Evolutionary conservation across 2,329 filamentous ascomycete genomes (phyloP).

Genomic region (Alternaria alternata): DNA sequence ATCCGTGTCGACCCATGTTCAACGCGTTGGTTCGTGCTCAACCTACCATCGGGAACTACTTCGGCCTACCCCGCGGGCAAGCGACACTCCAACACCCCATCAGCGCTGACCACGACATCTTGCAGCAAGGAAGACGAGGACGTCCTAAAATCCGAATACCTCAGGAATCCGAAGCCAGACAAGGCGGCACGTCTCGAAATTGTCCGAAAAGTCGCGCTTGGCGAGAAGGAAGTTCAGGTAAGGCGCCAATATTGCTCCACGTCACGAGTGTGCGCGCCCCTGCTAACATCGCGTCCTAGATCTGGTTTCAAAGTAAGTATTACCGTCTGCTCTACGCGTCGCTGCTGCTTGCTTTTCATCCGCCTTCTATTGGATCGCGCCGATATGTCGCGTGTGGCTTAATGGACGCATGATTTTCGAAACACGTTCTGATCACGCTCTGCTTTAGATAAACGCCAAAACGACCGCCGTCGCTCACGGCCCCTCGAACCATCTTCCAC

Average conservation of each 20-base stretch:
- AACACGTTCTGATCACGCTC: conserved; percentile 17
- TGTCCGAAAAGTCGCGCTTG: conserved; percentile 83
- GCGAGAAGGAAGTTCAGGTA: conserved; percentile 97
- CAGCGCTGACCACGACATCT: conserved; percentile 36
- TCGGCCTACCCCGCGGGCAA: conserved; percentile 29
- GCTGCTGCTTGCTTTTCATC: conserved; percentile 1
- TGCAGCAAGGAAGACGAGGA: conserved; percentile 76
- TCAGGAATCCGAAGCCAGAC: conserved; percentile 87
- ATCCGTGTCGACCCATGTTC: conserved; percentile 30
- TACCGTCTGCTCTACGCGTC: conserved; percentile 1
- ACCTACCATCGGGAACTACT: conserved; percentile 26
- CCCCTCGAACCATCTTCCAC: conserved; percentile 63
- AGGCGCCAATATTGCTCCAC: conserved; percentile 48
- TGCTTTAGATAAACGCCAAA: conserved; percentile 72
- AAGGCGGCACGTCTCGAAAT: conserved; percentile 86
- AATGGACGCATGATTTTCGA: conserved; percentile 2
- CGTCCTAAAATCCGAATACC: conserved; percentile 85
- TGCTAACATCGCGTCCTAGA: conserved; percentile 63
- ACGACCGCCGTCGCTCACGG: conserved; percentile 86
- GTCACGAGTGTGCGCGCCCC: conserved; percentile 40
- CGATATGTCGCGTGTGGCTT: not conserved
- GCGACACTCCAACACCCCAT: conserved; percentile 33
- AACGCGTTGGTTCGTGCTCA: conserved; percentile 44
- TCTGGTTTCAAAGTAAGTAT: conserved; percentile 79
- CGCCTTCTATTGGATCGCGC: not conserved